Evolutionary conservation across 306 rosid species (phyloP).

Genomic region (Citrullus mucosospermus): DNA sequence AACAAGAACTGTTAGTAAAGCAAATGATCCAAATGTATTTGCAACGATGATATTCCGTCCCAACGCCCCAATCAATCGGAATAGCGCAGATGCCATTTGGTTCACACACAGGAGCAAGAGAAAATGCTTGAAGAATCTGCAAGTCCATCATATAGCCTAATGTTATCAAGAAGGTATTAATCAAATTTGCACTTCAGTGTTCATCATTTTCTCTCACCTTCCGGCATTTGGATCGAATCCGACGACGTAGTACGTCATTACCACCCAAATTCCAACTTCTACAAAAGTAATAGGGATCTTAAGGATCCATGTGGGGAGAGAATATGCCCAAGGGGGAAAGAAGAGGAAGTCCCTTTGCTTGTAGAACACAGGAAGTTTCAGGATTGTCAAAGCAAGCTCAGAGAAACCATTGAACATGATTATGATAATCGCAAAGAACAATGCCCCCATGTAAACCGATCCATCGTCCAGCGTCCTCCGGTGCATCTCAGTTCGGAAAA

Average conservation of each 20-base stretch:
- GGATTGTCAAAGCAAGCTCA: constrained; percentile 28
- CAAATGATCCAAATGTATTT: constrained; percentile 20
- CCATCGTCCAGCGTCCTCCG: constrained; percentile 13
- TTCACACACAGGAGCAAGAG: constrained; percentile 16
- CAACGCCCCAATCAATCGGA: constrained; percentile 14
- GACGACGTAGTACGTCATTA: constrained; percentile 27
- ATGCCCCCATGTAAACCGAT: constrained; percentile 17
- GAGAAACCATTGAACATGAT: constrained; percentile 28
- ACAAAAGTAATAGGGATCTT: constrained; percentile 26
- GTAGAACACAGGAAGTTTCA: constrained; percentile 36
- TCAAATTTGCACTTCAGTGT: neutral
- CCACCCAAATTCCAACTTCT: constrained; percentile 28
- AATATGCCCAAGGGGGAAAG: constrained; percentile 30
- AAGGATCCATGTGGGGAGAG: constrained; percentile 27
- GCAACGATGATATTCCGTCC: constrained; percentile 17
- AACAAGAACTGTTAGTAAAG: constrained; percentile 10
- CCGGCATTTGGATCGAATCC: constrained; percentile 26
- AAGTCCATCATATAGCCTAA: neutral
- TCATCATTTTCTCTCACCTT: constrained; percentile 16
- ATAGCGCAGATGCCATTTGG: constrained; percentile 29
- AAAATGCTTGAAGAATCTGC: constrained; percentile 30
- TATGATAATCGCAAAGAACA: constrained; percentile 18
- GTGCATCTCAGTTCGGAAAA: constrained; percentile 25
- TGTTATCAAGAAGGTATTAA: neutral
- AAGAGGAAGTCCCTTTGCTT: constrained; percentile 35